Evolutionary conservation across 2,329 filamentous ascomycete species (phyloP), one percentile per base, ranked within the genome.

Genomic region (Laburnicola sp.): DNA sequence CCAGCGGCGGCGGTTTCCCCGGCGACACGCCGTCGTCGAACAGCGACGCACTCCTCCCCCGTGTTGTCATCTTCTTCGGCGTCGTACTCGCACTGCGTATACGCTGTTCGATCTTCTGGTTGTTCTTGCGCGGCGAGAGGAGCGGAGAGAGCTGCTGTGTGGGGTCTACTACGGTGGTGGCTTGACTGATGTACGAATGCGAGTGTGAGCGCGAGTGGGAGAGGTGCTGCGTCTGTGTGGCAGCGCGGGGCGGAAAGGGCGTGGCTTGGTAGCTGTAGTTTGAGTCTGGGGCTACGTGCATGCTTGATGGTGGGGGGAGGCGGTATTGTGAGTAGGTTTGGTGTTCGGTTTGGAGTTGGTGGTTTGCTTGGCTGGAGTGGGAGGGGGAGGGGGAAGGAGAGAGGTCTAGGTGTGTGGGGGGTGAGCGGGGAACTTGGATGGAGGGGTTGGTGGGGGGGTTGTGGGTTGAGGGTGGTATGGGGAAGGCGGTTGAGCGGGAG

Each of bases 281-380:
- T 26, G 49, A 37, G 16, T 69, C 66, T 11, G 57, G 57, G 10
- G 42, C 54, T 7, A 60, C 66, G 10, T 62, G 50, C 62, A 70
- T 65, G 45, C 67, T 71, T 22, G 63, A 67, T 9, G 68, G 56
- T 7, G 51, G 58, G 23, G 57, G 38, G n/a, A 57, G 55, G 6
- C 56, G 47, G 28, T 66, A 70, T 48, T 72, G 69, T 2, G 69
- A 69, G 54, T 70, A 70, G 0, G 63, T 62, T 3, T 61, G 49
- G 60, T 63, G 68, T 49, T 71, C 66, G 22, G 50, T 54, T 22
- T 68, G 68, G 11, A 70, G 60, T 39, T 70, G 68, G 16, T 65
- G 58, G 39, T 72, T 68, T 35, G 68, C 69, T 58, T 60, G 65
- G 48, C 60, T 70, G 4, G 66, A 67, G 26, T 68, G 59, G 0